Evolutionary conservation across 2,329 filamentous ascomycete species (phyloP).

Genomic region (Colletotrichum sp.): DNA sequence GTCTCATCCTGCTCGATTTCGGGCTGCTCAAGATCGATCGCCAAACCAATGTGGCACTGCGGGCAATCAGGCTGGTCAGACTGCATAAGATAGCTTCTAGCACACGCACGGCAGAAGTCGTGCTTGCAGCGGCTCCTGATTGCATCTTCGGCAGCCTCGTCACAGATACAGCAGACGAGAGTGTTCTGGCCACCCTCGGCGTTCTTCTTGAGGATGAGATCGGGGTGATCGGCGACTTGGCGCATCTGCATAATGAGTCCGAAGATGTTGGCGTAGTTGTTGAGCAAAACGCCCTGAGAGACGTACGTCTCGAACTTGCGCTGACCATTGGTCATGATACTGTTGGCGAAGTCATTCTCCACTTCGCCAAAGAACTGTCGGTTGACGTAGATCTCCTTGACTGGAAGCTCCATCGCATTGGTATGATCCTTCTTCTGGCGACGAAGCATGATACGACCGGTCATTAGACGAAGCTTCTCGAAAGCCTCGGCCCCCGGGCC

Average conservation of each 20-base stretch:
- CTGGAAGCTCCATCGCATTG: constrained; percentile 92
- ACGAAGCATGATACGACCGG: constrained; percentile 92
- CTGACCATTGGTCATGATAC: constrained; percentile 91
- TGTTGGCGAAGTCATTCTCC: constrained; percentile 92
- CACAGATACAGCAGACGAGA: constrained; percentile 91
- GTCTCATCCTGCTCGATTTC: constrained; percentile 92
- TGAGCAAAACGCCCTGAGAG: constrained; percentile 88
- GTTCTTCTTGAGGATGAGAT: constrained; percentile 90
- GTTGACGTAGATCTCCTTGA: constrained; percentile 91
- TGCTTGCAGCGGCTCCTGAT: constrained; percentile 92
- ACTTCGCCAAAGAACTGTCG: constrained; percentile 97
- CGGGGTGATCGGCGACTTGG: constrained; percentile 95
- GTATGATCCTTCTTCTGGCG: constrained; percentile 94
- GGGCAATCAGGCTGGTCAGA: constrained; percentile 84
- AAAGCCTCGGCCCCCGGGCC: constrained; percentile 74
- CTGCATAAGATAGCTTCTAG: constrained; percentile 68
- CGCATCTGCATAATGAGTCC: constrained; percentile 99
- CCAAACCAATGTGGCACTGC: constrained; percentile 86
- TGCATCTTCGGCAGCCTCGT: constrained; percentile 94
- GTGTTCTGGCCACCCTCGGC: constrained; percentile 87
- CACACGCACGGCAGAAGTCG: constrained; percentile 61
- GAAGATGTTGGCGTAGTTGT: constrained; percentile 99
- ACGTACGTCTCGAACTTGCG: constrained; percentile 97
- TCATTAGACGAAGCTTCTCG: constrained; percentile 83
- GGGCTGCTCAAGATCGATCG: constrained; percentile 92